These are phyloP conservation scores for Chlorella variabilis DNA, from an alignment of 163 green algal species.

Conservation along the genomic window DNA sequence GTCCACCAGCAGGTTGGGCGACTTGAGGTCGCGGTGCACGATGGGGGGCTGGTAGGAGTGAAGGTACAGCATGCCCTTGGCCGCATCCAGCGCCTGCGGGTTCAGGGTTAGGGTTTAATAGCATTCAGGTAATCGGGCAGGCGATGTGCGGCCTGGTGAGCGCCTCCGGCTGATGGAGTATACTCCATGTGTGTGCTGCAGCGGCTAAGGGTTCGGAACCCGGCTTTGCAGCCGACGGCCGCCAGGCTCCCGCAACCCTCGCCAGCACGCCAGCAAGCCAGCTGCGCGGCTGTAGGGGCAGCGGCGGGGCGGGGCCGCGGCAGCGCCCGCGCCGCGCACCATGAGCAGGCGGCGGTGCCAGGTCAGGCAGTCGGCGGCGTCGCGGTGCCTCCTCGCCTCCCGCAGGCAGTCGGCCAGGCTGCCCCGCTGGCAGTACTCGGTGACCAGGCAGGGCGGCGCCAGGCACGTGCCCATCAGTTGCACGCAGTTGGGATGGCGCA, in stretches of 20 bases:
- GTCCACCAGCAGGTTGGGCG: constrained; percentile 61
- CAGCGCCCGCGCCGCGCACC: not conserved
- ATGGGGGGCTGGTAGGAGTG: constrained; percentile 62
- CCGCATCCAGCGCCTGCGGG: constrained; percentile 54
- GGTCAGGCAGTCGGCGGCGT: not conserved
- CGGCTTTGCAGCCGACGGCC: no score
- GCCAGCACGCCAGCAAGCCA: no score
- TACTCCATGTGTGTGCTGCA: no score
- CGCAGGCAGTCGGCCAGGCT: constrained; percentile 3
- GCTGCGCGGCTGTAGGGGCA: no score
- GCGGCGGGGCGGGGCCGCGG: no score
- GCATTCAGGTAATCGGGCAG: not conserved
- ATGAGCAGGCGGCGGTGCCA: not conserved
- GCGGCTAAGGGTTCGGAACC: no score
- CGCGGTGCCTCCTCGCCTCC: not conserved
- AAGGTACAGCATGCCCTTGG: constrained; percentile 66
- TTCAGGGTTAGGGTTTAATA: not conserved
- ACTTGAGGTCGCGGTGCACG: constrained; percentile 77
- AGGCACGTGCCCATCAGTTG: constrained; percentile 75
- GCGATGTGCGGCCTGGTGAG: no score
- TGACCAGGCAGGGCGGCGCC: constrained; percentile 76
- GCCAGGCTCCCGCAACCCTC: no score
- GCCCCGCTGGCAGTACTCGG: constrained; percentile 78
- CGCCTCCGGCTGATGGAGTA: no score
- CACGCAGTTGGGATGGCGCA: constrained; percentile 61